Conservation (phyloP, 2,329 filamentous ascomycete species). For the Gnomoniopsis sp. region DNA sequence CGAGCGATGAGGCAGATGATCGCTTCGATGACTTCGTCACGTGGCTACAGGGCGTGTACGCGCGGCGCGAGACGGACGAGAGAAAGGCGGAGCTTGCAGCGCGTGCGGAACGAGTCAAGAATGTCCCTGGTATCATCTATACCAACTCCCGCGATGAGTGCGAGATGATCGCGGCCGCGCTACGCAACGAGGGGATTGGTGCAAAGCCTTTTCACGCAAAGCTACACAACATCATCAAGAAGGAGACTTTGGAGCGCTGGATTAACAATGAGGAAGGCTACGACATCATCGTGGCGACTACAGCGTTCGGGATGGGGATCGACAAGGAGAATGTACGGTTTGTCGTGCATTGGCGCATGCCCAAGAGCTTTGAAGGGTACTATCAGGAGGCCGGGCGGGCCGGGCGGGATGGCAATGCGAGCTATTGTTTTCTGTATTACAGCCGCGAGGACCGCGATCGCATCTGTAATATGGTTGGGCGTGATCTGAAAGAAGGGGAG, state of each 20-base stretch:
- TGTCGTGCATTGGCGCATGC: conserved; percentile 90
- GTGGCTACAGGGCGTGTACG: conserved; percentile 74
- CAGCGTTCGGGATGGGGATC: conserved; percentile 96
- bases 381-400: conserved; percentile 94
- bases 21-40: conserved; percentile 69
- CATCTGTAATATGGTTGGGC: conserved; percentile 54
- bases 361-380: conserved; percentile 92
- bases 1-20: conserved; percentile 68
- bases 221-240: conserved; percentile 64
- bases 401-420: conserved; percentile 83
- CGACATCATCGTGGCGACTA: conserved; percentile 91
- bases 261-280: conserved; percentile 71
- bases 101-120: conserved; percentile 53
- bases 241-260: conserved; percentile 69
- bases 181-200: conserved; percentile 67
- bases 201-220: conserved; percentile 72
- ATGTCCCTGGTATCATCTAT: conserved; percentile 76
- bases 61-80: conserved; percentile 58
- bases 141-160: conserved; percentile 73
- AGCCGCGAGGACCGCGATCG: conserved; percentile 81
- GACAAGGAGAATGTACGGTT: conserved; percentile 95
- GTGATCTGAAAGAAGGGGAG: conserved; percentile 40
- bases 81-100: conserved; percentile 57
- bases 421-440: conserved; percentile 87
- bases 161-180: conserved; percentile 63